These are phyloP conservation scores for Beauveria australis DNA, from an alignment of 2,329 filamentous ascomycete genomes.

Conservation along the genomic window DNA sequence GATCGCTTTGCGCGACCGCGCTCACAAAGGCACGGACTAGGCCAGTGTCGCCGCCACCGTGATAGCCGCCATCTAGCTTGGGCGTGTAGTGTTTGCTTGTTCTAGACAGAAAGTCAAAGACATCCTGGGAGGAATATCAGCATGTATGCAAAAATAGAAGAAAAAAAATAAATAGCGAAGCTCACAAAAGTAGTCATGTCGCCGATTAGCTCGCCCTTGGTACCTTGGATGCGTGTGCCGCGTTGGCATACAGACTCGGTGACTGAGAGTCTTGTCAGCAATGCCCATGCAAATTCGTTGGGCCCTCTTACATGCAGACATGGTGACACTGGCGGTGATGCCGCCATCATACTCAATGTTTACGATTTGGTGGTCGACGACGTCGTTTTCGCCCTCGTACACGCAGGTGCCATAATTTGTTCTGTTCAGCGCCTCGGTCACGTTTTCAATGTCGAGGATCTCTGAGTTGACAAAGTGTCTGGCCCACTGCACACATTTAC, in stretches of 20 bases:
- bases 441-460: constrained; percentile 13
- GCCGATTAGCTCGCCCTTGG: constrained; percentile 14
- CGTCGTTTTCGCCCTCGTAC: constrained; percentile 14
- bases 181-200: constrained; percentile 15
- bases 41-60: constrained; percentile 14
- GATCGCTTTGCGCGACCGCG: constrained; percentile 8
- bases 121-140: not conserved
- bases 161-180: no score
- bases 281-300: not conserved
- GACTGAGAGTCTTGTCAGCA: not conserved
- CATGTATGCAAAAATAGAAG: no score
- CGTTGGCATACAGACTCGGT: constrained; percentile 13
- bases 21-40: constrained; percentile 13
- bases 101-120: constrained; percentile 13
- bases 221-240: constrained; percentile 14
- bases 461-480: constrained; percentile 14
- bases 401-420: constrained; percentile 13
- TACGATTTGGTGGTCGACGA: constrained; percentile 15
- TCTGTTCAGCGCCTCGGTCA: constrained; percentile 12
- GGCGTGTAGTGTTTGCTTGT: constrained; percentile 11
- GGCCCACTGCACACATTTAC: constrained; percentile 9
- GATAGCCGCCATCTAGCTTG: constrained; percentile 13
- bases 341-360: constrained; percentile 14
- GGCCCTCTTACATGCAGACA: constrained; percentile 14
- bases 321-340: constrained; percentile 13